Base-by-base conservation (phyloP, 1,284 basidiomycete genomes). In the Austroboletus olivaceoglutinosus region DNA sequence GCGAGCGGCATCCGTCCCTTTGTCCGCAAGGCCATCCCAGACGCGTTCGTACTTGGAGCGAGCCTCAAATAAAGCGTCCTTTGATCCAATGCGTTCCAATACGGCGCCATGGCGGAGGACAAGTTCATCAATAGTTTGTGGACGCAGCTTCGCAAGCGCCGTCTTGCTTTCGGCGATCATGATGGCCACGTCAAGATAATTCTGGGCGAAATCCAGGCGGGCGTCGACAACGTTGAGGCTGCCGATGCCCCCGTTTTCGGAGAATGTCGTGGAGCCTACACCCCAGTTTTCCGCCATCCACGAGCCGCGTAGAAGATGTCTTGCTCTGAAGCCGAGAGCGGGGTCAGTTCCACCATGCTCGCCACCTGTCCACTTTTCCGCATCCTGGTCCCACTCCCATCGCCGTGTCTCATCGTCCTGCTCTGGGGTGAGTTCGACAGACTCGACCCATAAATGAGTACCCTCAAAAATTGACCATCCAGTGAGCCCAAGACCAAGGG, bases 251-350 rank as follows among this genome's bases (percentile, higher is more conserved):
- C 70, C 69, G 29, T 64, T 67, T 21, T 68, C 69, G 21, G 67
- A 67, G 43, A 69, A 64, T 19, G 72, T 64, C 48, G 71, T 70
- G 18, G 76, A 70, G 9, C 83, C 83, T 10, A 78, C 76, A 8
- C 84, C 86, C 85, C 85, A 89, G 58, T 87, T 75, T 58, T 84
- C 79, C 5, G 83, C 81, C 69, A 88, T 84, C 89, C 89, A 93
- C 12, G 90, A 88, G 27, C 79, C 79, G 34, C 90, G 81, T 0
- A 91, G 71, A 18, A 81, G 78, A 65, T 88, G 82, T 23, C 87
- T 74, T 16, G 76, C 87, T 62, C 73, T 76, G 61, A 80, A 77
- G 1, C 89, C 86, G 3, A 93, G 74, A 10, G 72, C 76, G 6
- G 85, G 76, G 64, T 91, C 86, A 15, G 91, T 93, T 36, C 91